Evolutionary conservation across 768 basidiomycete species (phyloP).

Genomic region (Xerocomellus amylosporus): DNA sequence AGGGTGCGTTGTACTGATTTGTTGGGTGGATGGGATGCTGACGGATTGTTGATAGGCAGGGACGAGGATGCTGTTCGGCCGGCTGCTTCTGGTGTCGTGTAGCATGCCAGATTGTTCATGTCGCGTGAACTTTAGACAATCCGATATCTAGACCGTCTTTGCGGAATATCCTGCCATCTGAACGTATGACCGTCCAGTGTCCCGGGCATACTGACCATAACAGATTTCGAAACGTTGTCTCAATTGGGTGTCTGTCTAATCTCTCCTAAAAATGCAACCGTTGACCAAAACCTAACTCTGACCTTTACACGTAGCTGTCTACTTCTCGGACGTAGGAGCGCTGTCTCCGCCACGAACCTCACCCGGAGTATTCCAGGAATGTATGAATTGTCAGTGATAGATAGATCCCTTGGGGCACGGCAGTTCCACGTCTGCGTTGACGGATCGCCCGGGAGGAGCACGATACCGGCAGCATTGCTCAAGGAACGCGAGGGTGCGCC

Average conservation of each 20-base stretch:
- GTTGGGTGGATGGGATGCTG: not conserved
- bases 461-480: too few relatives aligned
- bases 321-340: not conserved
- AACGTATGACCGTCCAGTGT: not conserved
- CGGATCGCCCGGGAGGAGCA: too few relatives aligned
- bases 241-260: not conserved
- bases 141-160: conserved; percentile 1
- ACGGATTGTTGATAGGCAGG: conserved; percentile 46
- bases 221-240: not conserved
- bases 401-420: too few relatives aligned
- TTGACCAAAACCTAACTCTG: not conserved
- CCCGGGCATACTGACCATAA: not conserved
- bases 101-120: not conserved
- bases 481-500: too few relatives aligned
- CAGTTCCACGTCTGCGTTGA: too few relatives aligned
- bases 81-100: conserved; percentile 51
- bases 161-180: not conserved
- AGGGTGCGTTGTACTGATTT: conserved; percentile 49
- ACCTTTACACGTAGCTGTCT: not conserved
- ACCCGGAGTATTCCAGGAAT: too few relatives aligned
- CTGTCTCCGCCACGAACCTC: too few relatives aligned
- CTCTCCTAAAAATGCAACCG: not conserved
- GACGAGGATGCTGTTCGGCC: conserved; percentile 73
- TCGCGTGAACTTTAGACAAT: conserved; percentile 4
- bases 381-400: too few relatives aligned